phyloP scores from a whole-genome alignment of 768 basidiomycete species.

The Boletus pseudopeckii region DNA sequence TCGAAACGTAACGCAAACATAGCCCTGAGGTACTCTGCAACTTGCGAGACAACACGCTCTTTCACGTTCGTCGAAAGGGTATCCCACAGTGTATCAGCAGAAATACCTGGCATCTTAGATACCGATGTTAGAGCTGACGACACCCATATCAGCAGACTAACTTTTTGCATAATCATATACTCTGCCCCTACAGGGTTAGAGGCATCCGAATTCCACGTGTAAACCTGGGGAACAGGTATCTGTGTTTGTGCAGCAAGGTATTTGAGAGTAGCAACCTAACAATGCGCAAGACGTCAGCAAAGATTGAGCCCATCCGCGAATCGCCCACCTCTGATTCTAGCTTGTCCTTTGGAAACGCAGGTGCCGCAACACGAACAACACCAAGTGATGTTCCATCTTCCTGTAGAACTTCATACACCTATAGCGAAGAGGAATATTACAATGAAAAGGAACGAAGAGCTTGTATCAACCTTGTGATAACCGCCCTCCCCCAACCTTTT shows the following conservation, averaged over 20 bases:
- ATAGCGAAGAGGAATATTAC: neutral
- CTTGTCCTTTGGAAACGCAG: slow-evolving; percentile 1
- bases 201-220: neutral
- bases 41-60: neutral
- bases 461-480: neutral
- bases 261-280: neutral
- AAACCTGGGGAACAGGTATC: neutral
- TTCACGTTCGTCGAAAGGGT: neutral
- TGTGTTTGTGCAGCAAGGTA: neutral
- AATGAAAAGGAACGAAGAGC: neutral
- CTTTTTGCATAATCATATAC: neutral
- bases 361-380: neutral
- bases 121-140: neutral
- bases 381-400: neutral
- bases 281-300: neutral
- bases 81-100: neutral
- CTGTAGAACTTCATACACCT: neutral
- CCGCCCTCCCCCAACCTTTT: neutral
- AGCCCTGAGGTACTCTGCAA: neutral
- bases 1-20: neutral
- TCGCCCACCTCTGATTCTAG: neutral
- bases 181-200: slow-evolving; percentile 1
- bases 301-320: neutral
- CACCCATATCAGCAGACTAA: neutral
- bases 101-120: neutral